A percentile compares a stretch with the other conserved stretches of the same genome.
Evolutionary conservation across 192 early-diverging fungal genomes (phyloP).

Genomic region (Physocladia obscura): DNA sequence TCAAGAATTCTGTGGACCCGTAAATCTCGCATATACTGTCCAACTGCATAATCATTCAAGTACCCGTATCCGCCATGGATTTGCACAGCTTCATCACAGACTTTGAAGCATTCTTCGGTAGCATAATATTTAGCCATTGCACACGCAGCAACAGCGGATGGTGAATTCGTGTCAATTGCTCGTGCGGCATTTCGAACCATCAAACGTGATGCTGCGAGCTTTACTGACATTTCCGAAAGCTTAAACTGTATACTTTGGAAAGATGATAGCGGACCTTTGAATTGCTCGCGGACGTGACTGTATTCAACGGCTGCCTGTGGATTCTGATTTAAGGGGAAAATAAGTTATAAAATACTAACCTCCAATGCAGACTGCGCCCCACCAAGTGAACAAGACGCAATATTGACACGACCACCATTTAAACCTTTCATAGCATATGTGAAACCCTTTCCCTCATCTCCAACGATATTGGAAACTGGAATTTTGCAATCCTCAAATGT

Average conservation of each 20-base stretch:
- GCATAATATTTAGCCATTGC: conserved; percentile 62
- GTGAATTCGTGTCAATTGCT: conserved; percentile 47
- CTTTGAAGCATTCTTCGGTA: conserved; percentile 55
- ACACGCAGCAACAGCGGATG: conserved; percentile 43
- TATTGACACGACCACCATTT: conserved; percentile 60
- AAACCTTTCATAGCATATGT: conserved; percentile 64
- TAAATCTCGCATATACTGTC: conserved; percentile 57
- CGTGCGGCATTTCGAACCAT: conserved; percentile 48
- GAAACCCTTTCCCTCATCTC: conserved; percentile 60
- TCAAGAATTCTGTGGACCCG: conserved; percentile 63
- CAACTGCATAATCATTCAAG: conserved; percentile 60
- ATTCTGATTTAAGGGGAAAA: not conserved
- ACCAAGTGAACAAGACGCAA: conserved; percentile 59
- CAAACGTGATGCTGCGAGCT: conserved; percentile 45
- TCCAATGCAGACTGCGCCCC: conserved; percentile 55
- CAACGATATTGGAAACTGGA: conserved; percentile 52
- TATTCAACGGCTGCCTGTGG: conserved; percentile 45
- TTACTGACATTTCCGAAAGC: conserved; percentile 59
- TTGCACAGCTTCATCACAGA: conserved; percentile 53
- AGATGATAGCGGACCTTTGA: conserved; percentile 37
- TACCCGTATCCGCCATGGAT: conserved; percentile 63
- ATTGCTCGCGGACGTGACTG: conserved; percentile 52
- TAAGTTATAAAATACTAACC: too few species aligned
- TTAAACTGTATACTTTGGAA: conserved; percentile 62
- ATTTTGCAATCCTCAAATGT: conserved; percentile 61